These are phyloP conservation scores for Zizania latifolia DNA, from an alignment of 176 grass and related monocot species.

Conservation along the genomic window DNA sequence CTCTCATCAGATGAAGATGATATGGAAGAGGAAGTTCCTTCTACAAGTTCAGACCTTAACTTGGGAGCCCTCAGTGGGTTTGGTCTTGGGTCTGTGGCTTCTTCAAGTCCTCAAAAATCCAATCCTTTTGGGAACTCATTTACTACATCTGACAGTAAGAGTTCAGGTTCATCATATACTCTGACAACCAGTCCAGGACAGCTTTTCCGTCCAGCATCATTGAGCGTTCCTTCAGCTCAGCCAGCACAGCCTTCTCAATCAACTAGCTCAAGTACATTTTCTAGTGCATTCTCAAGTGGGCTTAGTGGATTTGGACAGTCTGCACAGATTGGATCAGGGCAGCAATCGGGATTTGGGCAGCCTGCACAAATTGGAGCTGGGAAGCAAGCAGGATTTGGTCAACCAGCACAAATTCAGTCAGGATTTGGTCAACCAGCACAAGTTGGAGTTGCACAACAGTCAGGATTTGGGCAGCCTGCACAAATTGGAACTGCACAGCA, in stretches of 20 bases:
- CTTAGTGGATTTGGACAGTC: conserved; percentile 84
- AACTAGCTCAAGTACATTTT: conserved; percentile 52
- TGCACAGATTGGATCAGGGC: conserved; percentile 52
- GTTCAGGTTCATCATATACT: conserved; percentile 33
- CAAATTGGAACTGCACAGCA: conserved; percentile 48
- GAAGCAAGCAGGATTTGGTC: conserved; percentile 69
- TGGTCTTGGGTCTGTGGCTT: conserved; percentile 57
- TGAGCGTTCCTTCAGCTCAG: conserved; percentile 77
- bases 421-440: conserved; percentile 69
- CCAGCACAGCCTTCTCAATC: conserved; percentile 54
- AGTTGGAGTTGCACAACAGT: conserved; percentile 37
- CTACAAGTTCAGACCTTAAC: conserved; percentile 45
- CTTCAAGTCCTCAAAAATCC: conserved; percentile 57
- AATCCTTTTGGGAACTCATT: conserved; percentile 82
- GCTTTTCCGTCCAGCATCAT: conserved; percentile 68
- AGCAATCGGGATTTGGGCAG: conserved; percentile 60
- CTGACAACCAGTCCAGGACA: conserved; percentile 65
- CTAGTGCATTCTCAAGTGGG: conserved; percentile 53
- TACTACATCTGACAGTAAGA: conserved; percentile 46
- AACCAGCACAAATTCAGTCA: conserved; percentile 59
- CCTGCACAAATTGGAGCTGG: conserved; percentile 56
- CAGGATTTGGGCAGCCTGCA: conserved; percentile 70
- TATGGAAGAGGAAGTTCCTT: conserved; percentile 89
- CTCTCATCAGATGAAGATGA: conserved; percentile 78
- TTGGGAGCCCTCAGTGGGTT: conserved; percentile 82